Conservation (phyloP, 2,329 filamentous ascomycete genomes). For the Alternaria arborescens region DNA sequence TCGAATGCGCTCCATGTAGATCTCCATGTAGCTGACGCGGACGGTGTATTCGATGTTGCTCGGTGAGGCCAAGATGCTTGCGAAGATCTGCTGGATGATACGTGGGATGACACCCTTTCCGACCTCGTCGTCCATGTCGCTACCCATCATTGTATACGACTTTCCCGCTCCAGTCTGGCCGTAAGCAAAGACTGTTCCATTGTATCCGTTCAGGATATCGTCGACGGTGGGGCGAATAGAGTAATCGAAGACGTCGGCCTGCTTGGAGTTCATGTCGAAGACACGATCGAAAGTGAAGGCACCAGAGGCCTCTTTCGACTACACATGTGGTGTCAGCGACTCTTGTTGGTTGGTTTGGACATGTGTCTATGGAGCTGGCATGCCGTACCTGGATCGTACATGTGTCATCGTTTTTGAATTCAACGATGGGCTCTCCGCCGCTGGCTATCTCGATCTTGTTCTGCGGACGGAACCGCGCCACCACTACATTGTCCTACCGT, state of each 20-base stretch:
- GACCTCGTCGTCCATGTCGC: constrained; percentile 88
- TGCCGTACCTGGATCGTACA: constrained; percentile 79
- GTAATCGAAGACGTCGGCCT: constrained; percentile 96
- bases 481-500: constrained; percentile 66
- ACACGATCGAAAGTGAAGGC: constrained; percentile 94
- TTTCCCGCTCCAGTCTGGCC: constrained; percentile 98
- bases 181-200: constrained; percentile 98
- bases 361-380: not conserved
- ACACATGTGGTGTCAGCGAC: constrained; percentile 31
- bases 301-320: constrained; percentile 85
- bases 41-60: constrained; percentile 98
- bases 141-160: constrained; percentile 99
- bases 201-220: constrained; percentile 98
- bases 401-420: constrained; percentile 87
- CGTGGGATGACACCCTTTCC: constrained; percentile 94
- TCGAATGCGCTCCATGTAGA: constrained; percentile 98
- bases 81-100: constrained; percentile 97
- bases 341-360: not conserved
- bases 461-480: constrained; percentile 96
- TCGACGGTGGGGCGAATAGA: constrained; percentile 96
- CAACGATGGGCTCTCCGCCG: constrained; percentile 90
- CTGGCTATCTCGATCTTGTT: constrained; percentile 92
- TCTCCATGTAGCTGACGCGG: constrained; percentile 98
- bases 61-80: constrained; percentile 89
- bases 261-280: constrained; percentile 91